Percentiles rank a stretch among this genome's conserved stretches.
Conservation (phyloP, 1,284 basidiomycete species). For the Thecaphora frezii region DNA sequence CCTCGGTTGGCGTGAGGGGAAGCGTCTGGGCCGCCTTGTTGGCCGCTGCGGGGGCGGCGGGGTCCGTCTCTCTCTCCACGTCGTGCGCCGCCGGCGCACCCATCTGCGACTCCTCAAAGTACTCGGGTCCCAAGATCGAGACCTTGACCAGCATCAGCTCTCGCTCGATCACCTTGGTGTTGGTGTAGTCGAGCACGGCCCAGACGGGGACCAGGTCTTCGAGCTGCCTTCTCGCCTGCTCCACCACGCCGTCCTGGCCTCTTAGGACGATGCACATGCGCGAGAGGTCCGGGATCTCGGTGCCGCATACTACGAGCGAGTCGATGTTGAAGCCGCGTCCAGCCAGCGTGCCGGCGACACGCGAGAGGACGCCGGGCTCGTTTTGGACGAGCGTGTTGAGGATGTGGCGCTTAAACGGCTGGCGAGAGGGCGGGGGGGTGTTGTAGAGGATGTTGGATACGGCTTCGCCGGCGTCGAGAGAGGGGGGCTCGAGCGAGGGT, state of each 20-base stretch:
- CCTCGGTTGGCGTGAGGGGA: slow-evolving; percentile 73
- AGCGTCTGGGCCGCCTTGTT: slow-evolving; percentile 13
- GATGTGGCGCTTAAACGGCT: slow-evolving; percentile 96
- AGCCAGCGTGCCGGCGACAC: slow-evolving; percentile 94
- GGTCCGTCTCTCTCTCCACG: slow-evolving; percentile 36
- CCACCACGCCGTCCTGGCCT: slow-evolving; percentile 95
- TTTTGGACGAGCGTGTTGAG: slow-evolving; percentile 99
- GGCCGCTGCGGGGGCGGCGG: background rate
- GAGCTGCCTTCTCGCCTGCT: slow-evolving; percentile 68
- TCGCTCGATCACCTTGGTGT: slow-evolving; percentile 71
- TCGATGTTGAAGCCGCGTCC: slow-evolving; percentile 98
- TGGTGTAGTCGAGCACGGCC: slow-evolving; percentile 58
- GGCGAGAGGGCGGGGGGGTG: slow-evolving; percentile 85
- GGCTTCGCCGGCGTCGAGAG: slow-evolving; percentile 55
- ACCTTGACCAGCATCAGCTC: slow-evolving; percentile 88
- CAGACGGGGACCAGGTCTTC: slow-evolving; percentile 58
- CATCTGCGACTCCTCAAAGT: slow-evolving; percentile 69
- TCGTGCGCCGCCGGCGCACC: slow-evolving; percentile 42
- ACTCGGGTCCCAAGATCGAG: slow-evolving; percentile 95
- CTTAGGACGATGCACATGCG: slow-evolving; percentile 97
- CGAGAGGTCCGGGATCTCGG: slow-evolving; percentile 93
- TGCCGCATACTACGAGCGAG: slow-evolving; percentile 95
- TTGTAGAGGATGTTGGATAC: slow-evolving; percentile 65
- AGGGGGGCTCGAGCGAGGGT: slow-evolving; percentile 53
- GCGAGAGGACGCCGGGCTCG: slow-evolving; percentile 95